Evolutionary conservation across 148 eudicot species (phyloP).

Genomic region (Fagopyrum tataricum): DNA sequence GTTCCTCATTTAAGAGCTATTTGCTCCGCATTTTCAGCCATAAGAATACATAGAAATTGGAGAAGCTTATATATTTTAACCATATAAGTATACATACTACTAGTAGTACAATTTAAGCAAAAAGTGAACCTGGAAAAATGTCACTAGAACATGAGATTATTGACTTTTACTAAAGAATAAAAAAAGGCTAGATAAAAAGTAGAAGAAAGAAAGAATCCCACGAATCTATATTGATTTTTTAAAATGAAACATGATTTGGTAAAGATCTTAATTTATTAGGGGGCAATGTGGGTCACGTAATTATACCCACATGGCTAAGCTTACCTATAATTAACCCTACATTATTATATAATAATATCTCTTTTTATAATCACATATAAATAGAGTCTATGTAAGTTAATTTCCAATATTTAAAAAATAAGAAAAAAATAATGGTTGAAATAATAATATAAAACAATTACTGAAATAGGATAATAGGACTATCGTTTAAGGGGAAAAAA

Average conservation of each 20-base stretch:
- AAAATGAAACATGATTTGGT: background rate
- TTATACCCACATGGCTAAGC: conserved; percentile 5
- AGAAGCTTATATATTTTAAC: background rate
- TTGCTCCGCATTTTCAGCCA: conserved; percentile 5
- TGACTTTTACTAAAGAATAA: background rate
- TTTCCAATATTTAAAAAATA: background rate
- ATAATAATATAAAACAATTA: no score
- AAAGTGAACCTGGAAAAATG: background rate
- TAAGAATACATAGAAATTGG: background rate
- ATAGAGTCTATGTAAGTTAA: background rate
- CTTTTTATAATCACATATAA: background rate
- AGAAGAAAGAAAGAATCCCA: background rate
- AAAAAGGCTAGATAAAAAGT: background rate
- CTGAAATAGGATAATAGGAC: no score
- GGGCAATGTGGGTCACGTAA: conserved; percentile 4
- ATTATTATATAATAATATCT: background rate
- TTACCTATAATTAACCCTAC: conserved; percentile 2
- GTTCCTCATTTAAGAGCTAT: background rate
- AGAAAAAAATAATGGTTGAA: no score
- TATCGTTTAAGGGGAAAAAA: no score
- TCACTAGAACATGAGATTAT: background rate
- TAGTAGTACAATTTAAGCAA: background rate
- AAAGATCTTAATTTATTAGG: background rate
- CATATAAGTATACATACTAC: background rate
- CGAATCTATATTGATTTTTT: background rate